phyloP scores from a whole-genome alignment of 2,329 filamentous ascomycete genomes.

The Nothophaeocryptopus gaeumannii region DNA sequence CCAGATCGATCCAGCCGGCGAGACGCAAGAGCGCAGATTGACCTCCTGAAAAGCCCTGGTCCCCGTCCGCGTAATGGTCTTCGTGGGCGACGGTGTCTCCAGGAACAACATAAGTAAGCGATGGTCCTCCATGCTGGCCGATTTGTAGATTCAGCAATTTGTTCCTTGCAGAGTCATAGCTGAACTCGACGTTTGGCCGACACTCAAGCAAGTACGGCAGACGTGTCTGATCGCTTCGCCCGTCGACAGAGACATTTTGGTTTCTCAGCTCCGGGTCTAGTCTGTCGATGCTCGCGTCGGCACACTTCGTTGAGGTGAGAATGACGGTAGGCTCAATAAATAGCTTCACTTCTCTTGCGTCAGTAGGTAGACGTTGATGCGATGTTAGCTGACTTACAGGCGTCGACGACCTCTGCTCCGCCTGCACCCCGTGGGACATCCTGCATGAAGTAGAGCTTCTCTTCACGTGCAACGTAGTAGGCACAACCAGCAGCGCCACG shows the following conservation, averaged over 20 bases:
- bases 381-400: conserved; percentile 35
- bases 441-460: conserved; percentile 71
- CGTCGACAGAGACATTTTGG: conserved; percentile 25
- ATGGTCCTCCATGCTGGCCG: conserved; percentile 46
- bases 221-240: conserved; percentile 46
- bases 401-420: conserved; percentile 59
- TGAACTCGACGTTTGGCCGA: conserved; percentile 70
- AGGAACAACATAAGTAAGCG: conserved; percentile 60
- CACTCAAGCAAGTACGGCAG: conserved; percentile 64
- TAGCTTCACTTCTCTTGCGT: conserved; percentile 51
- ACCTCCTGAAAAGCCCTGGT: conserved; percentile 49
- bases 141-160: conserved; percentile 62
- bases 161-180: conserved; percentile 61
- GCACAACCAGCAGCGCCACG: conserved; percentile 74
- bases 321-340: conserved; percentile 62
- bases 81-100: conserved; percentile 46
- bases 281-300: conserved; percentile 46
- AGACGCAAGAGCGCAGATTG: conserved; percentile 67
- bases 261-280: conserved; percentile 44
- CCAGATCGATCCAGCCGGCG: conserved; percentile 68
- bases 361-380: conserved; percentile 11
- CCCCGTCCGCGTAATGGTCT: conserved; percentile 39
- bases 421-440: conserved; percentile 62
- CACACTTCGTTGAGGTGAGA: conserved; percentile 55
- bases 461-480: conserved; percentile 71